phyloP scores from a whole-genome alignment of 2,329 filamentous ascomycete genomes.

The Alternaria ethzedia region DNA sequence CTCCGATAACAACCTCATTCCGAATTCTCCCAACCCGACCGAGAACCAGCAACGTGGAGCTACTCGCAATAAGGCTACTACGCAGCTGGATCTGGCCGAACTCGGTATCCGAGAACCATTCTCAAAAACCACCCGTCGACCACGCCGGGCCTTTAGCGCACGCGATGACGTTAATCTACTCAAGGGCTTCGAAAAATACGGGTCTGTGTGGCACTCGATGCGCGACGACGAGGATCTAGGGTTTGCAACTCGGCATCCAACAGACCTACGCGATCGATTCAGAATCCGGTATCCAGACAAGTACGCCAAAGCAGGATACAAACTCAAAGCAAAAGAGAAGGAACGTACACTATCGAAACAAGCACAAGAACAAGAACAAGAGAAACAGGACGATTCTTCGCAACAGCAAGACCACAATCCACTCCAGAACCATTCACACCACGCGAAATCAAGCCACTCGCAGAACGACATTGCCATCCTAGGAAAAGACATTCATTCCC shows the following conservation, averaged over 20 bases:
- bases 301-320: slow-evolving; percentile 59
- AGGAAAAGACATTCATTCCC: neutral
- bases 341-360: slow-evolving; percentile 14
- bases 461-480: neutral
- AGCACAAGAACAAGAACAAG: neutral
- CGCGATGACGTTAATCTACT: slow-evolving; percentile 65
- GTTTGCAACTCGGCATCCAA: slow-evolving; percentile 58
- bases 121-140: slow-evolving; percentile 57
- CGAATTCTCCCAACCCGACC: neutral
- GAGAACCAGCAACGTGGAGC: slow-evolving; percentile 14
- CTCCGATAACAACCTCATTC: neutral
- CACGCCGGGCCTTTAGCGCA: slow-evolving; percentile 62
- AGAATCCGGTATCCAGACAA: slow-evolving; percentile 64
- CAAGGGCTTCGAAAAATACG: slow-evolving; percentile 64
- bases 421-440: neutral
- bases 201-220: slow-evolving; percentile 66
- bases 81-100: slow-evolving; percentile 40
- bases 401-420: too few species aligned
- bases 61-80: slow-evolving; percentile 28
- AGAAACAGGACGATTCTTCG: neutral
- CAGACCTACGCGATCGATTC: slow-evolving; percentile 68
- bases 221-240: slow-evolving; percentile 61
- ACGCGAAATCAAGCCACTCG: neutral
- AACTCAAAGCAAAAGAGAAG: slow-evolving; percentile 44
- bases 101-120: slow-evolving; percentile 60